A percentile compares a stretch with the other conserved stretches of the same genome.
These are phyloP conservation scores for Choanephora cucurbitarum DNA, from an alignment of 371 early-diverging fungal genomes.

Conservation along the genomic window DNA sequence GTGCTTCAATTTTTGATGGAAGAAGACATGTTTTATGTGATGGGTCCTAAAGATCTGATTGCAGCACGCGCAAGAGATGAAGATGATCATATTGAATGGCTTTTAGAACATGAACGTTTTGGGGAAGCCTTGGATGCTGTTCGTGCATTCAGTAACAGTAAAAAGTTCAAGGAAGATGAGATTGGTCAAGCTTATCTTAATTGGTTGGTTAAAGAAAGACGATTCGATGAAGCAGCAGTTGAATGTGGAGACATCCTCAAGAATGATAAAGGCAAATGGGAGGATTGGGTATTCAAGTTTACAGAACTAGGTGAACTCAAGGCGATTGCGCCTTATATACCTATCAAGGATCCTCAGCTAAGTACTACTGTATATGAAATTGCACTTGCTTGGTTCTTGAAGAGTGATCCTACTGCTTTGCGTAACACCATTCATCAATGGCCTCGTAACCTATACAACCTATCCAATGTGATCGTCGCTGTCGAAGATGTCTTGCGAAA, in stretches of 20 bases:
- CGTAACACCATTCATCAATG: constrained; percentile 71
- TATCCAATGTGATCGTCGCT: constrained; percentile 72
- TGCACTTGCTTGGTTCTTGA: constrained; percentile 71
- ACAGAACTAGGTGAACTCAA: constrained; percentile 72
- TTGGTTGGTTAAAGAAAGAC: constrained; percentile 69
- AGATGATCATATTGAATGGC: constrained; percentile 93
- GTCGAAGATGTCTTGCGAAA: constrained; percentile 69
- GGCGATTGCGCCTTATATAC: constrained; percentile 78
- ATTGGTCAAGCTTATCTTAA: constrained; percentile 86
- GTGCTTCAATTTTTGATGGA: constrained; percentile 62
- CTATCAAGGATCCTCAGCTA: constrained; percentile 76
- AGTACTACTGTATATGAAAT: constrained; percentile 86
- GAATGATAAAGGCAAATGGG: constrained; percentile 78
- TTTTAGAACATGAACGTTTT: constrained; percentile 75
- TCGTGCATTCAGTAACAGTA: constrained; percentile 48
- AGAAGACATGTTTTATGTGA: constrained; percentile 78
- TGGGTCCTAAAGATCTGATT: constrained; percentile 92
- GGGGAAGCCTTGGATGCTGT: constrained; percentile 76
- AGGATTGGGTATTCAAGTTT: constrained; percentile 87
- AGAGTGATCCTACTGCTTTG: constrained; percentile 62
- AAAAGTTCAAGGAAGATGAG: constrained; percentile 61
- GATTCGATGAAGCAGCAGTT: constrained; percentile 73
- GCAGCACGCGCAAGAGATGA: constrained; percentile 84
- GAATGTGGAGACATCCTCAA: constrained; percentile 74
- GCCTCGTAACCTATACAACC: constrained; percentile 76